These are phyloP conservation scores for Psilocybe cyanescens DNA, from an alignment of 768 basidiomycete species.

Conservation along the genomic window DNA sequence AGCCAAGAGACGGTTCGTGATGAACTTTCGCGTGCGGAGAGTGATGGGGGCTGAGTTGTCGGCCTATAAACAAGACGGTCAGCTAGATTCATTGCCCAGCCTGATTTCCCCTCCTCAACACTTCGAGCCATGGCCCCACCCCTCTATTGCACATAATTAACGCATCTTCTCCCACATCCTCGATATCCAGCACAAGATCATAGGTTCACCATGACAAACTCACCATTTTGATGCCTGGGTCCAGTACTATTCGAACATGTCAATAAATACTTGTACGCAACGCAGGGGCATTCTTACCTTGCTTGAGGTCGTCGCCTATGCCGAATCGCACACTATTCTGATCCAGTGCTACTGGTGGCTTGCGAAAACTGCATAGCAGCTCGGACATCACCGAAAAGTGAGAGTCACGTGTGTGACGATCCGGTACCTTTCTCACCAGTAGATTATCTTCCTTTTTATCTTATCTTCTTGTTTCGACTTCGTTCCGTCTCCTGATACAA, in stretches of 20 bases:
- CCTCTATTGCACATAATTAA: neutral
- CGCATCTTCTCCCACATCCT: neutral
- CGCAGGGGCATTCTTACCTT: constrained; percentile 36
- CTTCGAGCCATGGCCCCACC: neutral
- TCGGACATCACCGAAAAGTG: constrained; percentile 45
- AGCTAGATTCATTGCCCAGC: neutral
- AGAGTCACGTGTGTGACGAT: constrained; percentile 27
- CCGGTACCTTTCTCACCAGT: too few relatives aligned
- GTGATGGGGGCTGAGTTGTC: constrained; percentile 87
- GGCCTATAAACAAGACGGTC: constrained; percentile 49
- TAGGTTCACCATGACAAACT: constrained; percentile 21
- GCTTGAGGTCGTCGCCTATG: constrained; percentile 47
- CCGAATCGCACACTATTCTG: constrained; percentile 27
- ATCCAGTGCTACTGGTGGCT: constrained; percentile 33
- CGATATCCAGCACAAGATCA: constrained; percentile 9
- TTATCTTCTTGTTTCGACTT: too few relatives aligned
- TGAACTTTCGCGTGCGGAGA: constrained; percentile 98
- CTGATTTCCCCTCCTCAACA: neutral
- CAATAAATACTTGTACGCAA: neutral
- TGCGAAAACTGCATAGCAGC: constrained; percentile 42
- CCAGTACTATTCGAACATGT: constrained; percentile 15
- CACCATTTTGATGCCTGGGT: constrained; percentile 39
- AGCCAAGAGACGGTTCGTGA: constrained; percentile 96
- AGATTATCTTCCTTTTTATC: too few relatives aligned
- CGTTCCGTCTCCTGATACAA: too few relatives aligned